Evolutionary conservation across 2,329 filamentous ascomycete genomes (phyloP), one percentile per base, ranked within the genome.

Genomic region (Apiospora sp.): DNA sequence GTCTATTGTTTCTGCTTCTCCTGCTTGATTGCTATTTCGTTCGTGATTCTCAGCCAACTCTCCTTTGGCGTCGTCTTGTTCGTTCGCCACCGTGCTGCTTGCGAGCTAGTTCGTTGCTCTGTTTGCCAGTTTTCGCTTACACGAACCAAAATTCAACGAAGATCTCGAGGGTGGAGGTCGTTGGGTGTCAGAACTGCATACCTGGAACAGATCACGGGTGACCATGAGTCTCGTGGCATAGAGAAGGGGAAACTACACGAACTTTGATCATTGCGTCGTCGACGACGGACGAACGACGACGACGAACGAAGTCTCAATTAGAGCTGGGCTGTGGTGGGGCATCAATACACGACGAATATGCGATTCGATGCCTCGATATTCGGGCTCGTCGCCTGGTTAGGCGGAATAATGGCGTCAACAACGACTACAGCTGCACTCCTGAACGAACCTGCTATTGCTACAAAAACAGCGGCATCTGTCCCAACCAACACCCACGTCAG

Each of bases 291-390:
- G n/a, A n/a, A n/a, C n/a, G n/a, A n/a, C n/a, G n/a, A n/a, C n/a
- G n/a, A n/a, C n/a, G n/a, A n/a, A n/a, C n/a, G n/a, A n/a, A n/a
- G n/a, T n/a, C n/a, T n/a, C n/a, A n/a, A n/a, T n/a, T n/a, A n/a
- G 8, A 49, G 37, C 10, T 22, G 13, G 22, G 6, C 6, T 34
- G 44, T 43, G 7, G 14, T 7, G 58, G 54, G 58, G 34, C 27
- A 41, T n/a, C 19, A n/a, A 6, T 22, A 64, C n/a, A 30, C 51
- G 37, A 61, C 46, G 27, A 68, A 46, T 12, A 72, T 72, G 71
- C 67, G 71, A 54, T 14, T 70, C 27, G 10, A 72, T 72, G 71
- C 30, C 54, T 67, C 49, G 51, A 67, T 43, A 37, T 14, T 49
- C 14, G 68, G 71, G 68, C 67, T 70, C 24, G 54, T 24, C 27